These are phyloP conservation scores for Plantago elongata DNA, from an alignment of 257 asterid genomes.

Conservation along the genomic window DNA sequence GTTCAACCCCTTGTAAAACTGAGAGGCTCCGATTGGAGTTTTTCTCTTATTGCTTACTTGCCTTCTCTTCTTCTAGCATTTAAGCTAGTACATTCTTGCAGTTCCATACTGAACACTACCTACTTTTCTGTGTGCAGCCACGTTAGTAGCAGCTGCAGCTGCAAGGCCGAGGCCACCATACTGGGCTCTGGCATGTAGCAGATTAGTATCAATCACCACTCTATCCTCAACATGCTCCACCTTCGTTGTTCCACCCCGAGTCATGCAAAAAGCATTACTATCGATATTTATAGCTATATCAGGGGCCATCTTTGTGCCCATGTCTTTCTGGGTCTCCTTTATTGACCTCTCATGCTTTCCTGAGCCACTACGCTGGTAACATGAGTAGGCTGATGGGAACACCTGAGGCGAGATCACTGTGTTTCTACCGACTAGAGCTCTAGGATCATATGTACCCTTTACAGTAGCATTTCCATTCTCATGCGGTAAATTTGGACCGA, in stretches of 20 bases:
- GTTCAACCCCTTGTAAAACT: background rate
- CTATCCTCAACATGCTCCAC: conserved; percentile 41
- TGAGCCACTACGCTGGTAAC: conserved; percentile 32
- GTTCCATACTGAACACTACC: conserved; percentile 29
- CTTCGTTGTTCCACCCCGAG: conserved; percentile 37
- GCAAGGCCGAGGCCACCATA: conserved; percentile 46
- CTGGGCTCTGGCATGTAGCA: conserved; percentile 58
- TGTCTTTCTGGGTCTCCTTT: conserved; percentile 28
- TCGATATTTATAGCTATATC: conserved; percentile 66
- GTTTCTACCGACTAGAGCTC: conserved; percentile 36
- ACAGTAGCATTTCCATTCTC: conserved; percentile 30
- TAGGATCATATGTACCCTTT: conserved; percentile 47
- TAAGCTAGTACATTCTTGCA: conserved; percentile 37
- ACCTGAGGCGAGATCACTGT: conserved; percentile 31
- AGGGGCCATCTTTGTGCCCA: conserved; percentile 56
- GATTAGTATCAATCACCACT: conserved; percentile 52
- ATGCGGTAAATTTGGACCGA: conserved; percentile 41
- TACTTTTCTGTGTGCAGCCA: conserved; percentile 35
- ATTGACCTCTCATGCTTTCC: conserved; percentile 40
- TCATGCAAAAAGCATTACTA: conserved; percentile 43
- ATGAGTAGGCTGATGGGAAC: conserved; percentile 28
- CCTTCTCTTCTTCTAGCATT: conserved; percentile 1
- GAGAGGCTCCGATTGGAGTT: background rate
- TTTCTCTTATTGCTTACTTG: background rate
- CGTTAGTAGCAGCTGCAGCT: conserved; percentile 29